phyloP scores from a whole-genome alignment of 176 grass and related monocot species.

The Puccinellia tenuiflora region DNA sequence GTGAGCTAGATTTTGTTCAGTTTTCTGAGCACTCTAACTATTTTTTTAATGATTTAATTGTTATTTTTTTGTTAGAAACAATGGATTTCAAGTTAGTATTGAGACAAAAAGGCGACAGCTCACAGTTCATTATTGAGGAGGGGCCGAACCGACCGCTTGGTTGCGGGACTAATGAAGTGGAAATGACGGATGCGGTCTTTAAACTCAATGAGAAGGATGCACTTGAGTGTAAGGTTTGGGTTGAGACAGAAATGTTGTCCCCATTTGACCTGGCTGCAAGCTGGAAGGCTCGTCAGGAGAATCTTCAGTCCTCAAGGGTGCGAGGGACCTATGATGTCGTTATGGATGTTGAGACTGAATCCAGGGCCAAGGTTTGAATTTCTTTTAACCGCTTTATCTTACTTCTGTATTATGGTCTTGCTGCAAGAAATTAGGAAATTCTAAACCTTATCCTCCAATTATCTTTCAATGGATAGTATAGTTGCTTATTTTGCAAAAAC shows the following conservation, averaged over 20 bases:
- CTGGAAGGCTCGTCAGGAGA: constrained; percentile 81
- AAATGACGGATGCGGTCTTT: constrained; percentile 53
- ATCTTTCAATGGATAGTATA: neutral
- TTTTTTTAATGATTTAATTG: neutral
- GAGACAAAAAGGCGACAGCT: constrained; percentile 44
- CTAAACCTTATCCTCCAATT: neutral
- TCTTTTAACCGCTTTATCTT: constrained; percentile 17
- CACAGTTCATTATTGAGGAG: constrained; percentile 69
- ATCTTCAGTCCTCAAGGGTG: constrained; percentile 62
- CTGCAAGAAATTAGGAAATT: neutral
- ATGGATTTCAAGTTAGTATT: constrained; percentile 91
- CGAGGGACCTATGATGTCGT: constrained; percentile 60
- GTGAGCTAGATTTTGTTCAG: neutral
- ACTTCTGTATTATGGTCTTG: constrained; percentile 1
- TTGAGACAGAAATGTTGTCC: constrained; percentile 69
- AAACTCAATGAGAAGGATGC: constrained; percentile 46
- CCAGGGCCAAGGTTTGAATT: constrained; percentile 50
- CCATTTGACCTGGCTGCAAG: constrained; percentile 87
- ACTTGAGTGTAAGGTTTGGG: constrained; percentile 55
- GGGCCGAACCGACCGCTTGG: constrained; percentile 54
- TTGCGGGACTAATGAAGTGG: constrained; percentile 40
- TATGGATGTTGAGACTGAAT: constrained; percentile 47
- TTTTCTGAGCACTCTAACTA: constrained; percentile 11
- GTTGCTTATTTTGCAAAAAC: neutral
- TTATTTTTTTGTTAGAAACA: constrained; percentile 55